Evolutionary conservation across 495 filamentous ascomycete species (phyloP).

Genomic region (Talaromyces borbonicus): DNA sequence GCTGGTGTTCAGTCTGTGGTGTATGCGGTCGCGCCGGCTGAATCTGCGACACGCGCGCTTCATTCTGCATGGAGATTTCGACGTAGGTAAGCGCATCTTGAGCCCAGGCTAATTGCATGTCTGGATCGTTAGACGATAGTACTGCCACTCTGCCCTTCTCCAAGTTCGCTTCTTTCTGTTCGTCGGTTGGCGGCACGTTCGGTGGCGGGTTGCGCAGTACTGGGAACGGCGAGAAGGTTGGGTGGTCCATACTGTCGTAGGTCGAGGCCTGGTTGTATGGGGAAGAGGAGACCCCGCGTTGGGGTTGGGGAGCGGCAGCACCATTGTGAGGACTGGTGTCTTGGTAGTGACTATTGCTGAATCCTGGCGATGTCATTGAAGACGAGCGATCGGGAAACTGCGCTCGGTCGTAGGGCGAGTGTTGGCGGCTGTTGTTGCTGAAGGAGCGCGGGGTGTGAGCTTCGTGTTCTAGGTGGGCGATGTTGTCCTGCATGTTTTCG

Average conservation of each 20-base stretch:
- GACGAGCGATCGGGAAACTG: conserved; percentile 35
- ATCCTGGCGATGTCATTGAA: conserved; percentile 23
- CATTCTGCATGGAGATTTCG: conserved; percentile 67
- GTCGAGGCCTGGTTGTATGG: conserved; percentile 33
- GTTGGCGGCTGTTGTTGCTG: conserved; percentile 20
- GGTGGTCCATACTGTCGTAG: conserved; percentile 47
- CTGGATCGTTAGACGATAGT: conserved; percentile 86
- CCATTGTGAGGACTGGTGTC: conserved; percentile 5
- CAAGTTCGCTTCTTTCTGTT: conserved; percentile 81
- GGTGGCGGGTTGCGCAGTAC: conserved; percentile 68
- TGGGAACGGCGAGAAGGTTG: conserved; percentile 87
- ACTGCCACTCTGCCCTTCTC: conserved; percentile 75
- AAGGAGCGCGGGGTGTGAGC: conserved; percentile 41
- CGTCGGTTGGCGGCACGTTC: conserved; percentile 89
- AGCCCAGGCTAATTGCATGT: conserved; percentile 95
- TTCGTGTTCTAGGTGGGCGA: conserved; percentile 81
- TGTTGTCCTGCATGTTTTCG: conserved; percentile 81
- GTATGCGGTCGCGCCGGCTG: conserved; percentile 60
- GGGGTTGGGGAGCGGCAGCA: too few species aligned
- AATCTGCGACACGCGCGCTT: conserved; percentile 52
- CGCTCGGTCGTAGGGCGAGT: conserved; percentile 28
- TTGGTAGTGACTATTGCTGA: conserved; percentile 14
- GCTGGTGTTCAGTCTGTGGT: conserved; percentile 76
- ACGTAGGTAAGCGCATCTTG: conserved; percentile 85
- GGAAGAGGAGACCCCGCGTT: too few species aligned